phyloP scores from a whole-genome alignment of 148 eudicot genomes.

The Fagopyrum esculentum region DNA sequence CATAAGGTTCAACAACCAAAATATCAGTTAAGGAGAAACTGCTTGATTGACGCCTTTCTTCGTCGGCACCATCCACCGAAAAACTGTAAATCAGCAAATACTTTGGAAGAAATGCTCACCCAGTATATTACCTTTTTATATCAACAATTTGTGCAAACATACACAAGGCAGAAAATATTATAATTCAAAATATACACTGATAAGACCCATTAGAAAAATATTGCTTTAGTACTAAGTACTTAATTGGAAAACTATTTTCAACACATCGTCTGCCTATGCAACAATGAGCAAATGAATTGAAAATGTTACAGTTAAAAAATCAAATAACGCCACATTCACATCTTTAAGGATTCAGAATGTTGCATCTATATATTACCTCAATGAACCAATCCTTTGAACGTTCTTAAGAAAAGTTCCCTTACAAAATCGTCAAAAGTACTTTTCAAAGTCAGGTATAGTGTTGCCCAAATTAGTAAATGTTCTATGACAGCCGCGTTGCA shows the following conservation, averaged over 20 bases:
- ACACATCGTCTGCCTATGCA: not conserved
- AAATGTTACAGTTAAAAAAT: not conserved
- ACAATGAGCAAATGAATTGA: not conserved
- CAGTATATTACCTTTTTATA: not conserved
- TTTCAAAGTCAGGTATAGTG: too few relatives aligned
- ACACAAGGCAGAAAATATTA: constrained; percentile 2
- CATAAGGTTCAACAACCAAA: constrained; percentile 20
- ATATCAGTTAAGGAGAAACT: constrained; percentile 14
- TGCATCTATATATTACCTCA: not conserved
- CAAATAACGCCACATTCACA: not conserved
- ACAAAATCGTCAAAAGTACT: too few relatives aligned
- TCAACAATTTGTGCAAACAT: not conserved
- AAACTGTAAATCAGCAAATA: not conserved
- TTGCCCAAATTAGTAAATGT: too few relatives aligned
- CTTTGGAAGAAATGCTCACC: not conserved
- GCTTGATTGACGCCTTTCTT: constrained; percentile 11
- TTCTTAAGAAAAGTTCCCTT: not conserved
- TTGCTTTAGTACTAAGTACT: not conserved
- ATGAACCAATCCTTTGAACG: not conserved
- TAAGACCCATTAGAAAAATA: not conserved
- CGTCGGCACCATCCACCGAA: not conserved
- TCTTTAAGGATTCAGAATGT: not conserved
- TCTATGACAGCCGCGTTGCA: too few relatives aligned
- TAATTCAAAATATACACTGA: not conserved
- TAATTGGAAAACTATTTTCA: not conserved